Evolutionary conservation across 2,329 filamentous ascomycete species (phyloP), one percentile per base, ranked within the genome.

Genomic region (Beauveria pseudobassiana): DNA sequence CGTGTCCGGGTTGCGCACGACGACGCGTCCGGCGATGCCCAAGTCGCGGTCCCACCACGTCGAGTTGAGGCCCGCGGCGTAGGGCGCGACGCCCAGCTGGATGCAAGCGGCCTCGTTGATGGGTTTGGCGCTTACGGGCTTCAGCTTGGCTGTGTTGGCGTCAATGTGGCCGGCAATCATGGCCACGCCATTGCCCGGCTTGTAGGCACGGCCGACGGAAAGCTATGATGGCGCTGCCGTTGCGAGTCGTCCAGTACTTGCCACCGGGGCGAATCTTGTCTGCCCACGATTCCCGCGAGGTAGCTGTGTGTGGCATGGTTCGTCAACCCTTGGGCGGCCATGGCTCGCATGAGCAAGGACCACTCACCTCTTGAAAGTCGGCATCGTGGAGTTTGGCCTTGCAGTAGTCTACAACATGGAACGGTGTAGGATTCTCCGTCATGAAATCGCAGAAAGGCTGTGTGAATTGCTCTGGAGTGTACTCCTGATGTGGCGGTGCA

Each of bases 31-130:
- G 66, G 92, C 95, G 68, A 98, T 89, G 66, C 90, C 88, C 56
- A 99, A 82, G 74, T 99, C 95, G 43, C 95, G 86, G 74, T 98
- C 95, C 93, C 93, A 98, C 95, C 95, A 98, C 1, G 95, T 98
- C 64, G 82, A 80, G 72, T 92, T 93, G 64, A 98, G 77, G 1
- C 81, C 92, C 55, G 93, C 93, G 9, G 92, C 93, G 72, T 98
- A 98, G 0, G 91, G 95, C 2, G 95, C 93, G 59, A 98, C 91
- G 26, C 91, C 93, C 6, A 98, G 83, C 77, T 98, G 91, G 34
- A 90, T 75, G 71, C 91, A 99, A 58, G 95, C 93, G 38, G 90
- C 88, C 72, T 89, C 91, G 68, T 81, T 90, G 20, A 34, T 18
- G 46, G 88, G 86, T 69, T 96, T 87, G 70, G 86, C 89, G 69